Evolutionary conservation across 768 basidiomycete genomes (phyloP), one percentile per base, ranked within the genome.

Genomic region (Amanita jacksonii): DNA sequence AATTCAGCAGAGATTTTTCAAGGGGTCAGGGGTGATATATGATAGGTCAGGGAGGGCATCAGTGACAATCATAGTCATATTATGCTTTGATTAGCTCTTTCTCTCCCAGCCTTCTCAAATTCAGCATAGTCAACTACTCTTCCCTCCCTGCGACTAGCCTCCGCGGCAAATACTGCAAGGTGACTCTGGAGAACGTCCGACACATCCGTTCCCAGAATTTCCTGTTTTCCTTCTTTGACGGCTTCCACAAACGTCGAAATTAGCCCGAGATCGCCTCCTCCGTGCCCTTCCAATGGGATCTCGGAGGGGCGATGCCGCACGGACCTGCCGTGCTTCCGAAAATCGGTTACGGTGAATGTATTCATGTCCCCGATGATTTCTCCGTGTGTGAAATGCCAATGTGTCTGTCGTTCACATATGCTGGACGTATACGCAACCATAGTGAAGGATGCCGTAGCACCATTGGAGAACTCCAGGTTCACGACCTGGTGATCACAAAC

Each of bases 401-500:
- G 75, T 4, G 85, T 81, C 54, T 87, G 80, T n/a, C 90, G 81
- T 25, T 85, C 71, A 59, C 90, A 91, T 35, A 90, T 74, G 33
- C 73, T 65, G n/a, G 75, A 72, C 0, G 86, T 85, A 56, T 78
- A 85, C 9, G 90, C 90, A 38, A 88, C 74, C 87, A 93, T 90
- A 15, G 90, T 91, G 59, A 93, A 85, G 0, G 85, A 85, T 9
- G 75, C 85, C 0, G 90, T 92, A 22, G 76, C 70, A 12, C 88
- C 87, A 40, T 78, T 77, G 5, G 81, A 78, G 58, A 87, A 93
- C 54, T 91, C 85, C 45, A 93, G 62, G 57, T 90, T 92, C 50
- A 93, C 90, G 36, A 92, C 83, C 62, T 92, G 89, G 51, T 93
- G 80, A 61, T 93, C 89, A 53, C 84, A 87, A 37, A 93, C 88